Conservation (phyloP, 225 moss, liverwort and hornwort genomes). For the Neckera pumila region DNA sequence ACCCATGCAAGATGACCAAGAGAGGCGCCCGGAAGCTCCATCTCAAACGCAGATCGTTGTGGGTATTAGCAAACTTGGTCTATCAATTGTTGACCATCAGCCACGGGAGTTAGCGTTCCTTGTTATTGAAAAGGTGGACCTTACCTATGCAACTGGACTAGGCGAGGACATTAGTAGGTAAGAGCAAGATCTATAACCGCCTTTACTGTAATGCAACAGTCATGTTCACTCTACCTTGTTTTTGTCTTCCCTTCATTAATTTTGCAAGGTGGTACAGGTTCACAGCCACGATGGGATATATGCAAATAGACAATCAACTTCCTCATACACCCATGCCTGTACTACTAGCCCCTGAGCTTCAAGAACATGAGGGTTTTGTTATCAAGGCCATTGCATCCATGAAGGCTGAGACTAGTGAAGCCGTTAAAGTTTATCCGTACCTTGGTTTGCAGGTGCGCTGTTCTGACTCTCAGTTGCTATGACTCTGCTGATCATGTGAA, state of each 20-base stretch:
- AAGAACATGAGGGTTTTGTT: slow-evolving; percentile 45
- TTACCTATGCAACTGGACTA: slow-evolving; percentile 58
- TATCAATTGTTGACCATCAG: slow-evolving; percentile 63
- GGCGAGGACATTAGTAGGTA: slow-evolving; percentile 75
- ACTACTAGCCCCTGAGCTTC: slow-evolving; percentile 62
- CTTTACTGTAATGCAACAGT: background rate
- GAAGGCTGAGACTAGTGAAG: slow-evolving; percentile 56
- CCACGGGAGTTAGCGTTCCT: slow-evolving; percentile 71
- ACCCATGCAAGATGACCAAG: slow-evolving; percentile 14
- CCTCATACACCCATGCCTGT: slow-evolving; percentile 89
- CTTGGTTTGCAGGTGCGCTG: slow-evolving; percentile 65
- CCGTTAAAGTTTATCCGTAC: slow-evolving; percentile 64
- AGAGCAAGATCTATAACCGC: background rate
- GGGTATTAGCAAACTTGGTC: slow-evolving; percentile 25
- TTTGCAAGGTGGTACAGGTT: slow-evolving; percentile 34
- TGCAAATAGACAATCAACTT: slow-evolving; percentile 93
- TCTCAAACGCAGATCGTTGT: slow-evolving; percentile 50
- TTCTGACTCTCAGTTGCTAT: background rate
- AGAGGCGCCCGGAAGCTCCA: slow-evolving; percentile 18
- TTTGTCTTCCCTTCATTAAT: background rate
- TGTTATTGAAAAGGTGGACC: slow-evolving; percentile 41
- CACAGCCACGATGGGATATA: slow-evolving; percentile 48
- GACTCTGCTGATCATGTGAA: background rate
- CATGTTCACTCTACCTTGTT: background rate
- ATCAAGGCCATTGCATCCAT: slow-evolving; percentile 55